Base-by-base conservation (phyloP, 148 eudicot genomes). In the Diospyros lotus region DNA sequence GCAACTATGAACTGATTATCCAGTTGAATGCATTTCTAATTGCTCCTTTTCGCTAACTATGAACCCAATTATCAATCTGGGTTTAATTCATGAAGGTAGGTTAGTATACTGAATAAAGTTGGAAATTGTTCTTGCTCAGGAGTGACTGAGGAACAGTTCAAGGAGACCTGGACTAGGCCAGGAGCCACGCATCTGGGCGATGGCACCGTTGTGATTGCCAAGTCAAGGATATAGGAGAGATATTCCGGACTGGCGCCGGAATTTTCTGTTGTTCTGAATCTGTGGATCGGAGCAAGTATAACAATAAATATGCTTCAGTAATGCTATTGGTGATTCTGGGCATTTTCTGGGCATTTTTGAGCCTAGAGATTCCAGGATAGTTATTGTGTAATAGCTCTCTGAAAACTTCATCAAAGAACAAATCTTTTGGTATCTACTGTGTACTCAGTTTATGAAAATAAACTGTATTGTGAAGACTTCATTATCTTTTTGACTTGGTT, bases 61-160 rank as follows among this genome's bases (percentile, higher is more conserved):
- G 52, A 4, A 48, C 8, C 8, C 52, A 48, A 4, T 4, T 8
- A 48, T 48, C 52, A 48, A 48, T 48, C 52, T 48, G 52, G 6
- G 8, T 28, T 28, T 28, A 48, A 48, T 48, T 4, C 52, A 48
- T 48, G 52, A 28, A 28, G 28, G 4, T 0, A 48, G 4, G 52
- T 48, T 48, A 4, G 6, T 48, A 8, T 8, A 48, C 8, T 48
- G 4, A 48, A 48, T 48, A 48, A 3, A 4, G 4, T 4, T 48
- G 4, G 52, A 4, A 8, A 48, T 48, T 48, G 8, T 8, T 48
- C 6, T 48, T 73, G 39, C 42, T 78, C 77, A 89, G 93, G 93
- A 44, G 93, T 86, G 71, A 89, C 93, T 0, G 93, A 89, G 81
- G 93, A 84, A 64, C 93, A 87, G 69, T 89, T 89, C 72, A 79